Conservation (phyloP, 805 yeast genomes). For the Candida michaelii region DNA sequence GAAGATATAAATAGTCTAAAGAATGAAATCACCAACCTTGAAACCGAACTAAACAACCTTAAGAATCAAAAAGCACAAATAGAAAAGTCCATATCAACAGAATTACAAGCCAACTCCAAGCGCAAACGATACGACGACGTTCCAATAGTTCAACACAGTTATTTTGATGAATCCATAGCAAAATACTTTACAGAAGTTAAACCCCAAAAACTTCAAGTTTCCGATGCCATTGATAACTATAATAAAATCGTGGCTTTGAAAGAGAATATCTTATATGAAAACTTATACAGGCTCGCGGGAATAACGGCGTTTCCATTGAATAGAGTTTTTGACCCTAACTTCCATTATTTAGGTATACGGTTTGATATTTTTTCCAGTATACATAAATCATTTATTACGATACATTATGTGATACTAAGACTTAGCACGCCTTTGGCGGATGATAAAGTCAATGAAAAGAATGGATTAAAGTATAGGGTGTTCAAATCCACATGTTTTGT, state of each 20-base stretch:
- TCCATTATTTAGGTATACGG: constrained; percentile 45
- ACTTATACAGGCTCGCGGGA: constrained; percentile 48
- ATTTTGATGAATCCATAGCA: constrained; percentile 31
- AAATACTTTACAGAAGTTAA: constrained; percentile 18
- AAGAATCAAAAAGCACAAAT: neutral
- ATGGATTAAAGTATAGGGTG: neutral
- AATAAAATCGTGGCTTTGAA: constrained; percentile 16
- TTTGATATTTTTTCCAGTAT: constrained; percentile 41
- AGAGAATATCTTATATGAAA: constrained; percentile 44
- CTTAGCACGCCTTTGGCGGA: neutral
- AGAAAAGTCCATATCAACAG: constrained; percentile 1
- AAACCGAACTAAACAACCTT: constrained; percentile 2
- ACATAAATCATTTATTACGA: constrained; percentile 28
- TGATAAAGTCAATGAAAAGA: neutral
- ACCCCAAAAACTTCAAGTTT: neutral
- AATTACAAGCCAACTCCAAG: neutral
- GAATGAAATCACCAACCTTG: neutral
- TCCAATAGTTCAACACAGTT: constrained; percentile 24
- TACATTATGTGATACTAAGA: constrained; percentile 49
- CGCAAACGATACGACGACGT: constrained; percentile 7
- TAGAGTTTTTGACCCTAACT: constrained; percentile 25
- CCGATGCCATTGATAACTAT: constrained; percentile 7
- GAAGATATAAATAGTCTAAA: constrained; percentile 4
- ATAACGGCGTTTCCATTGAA: constrained; percentile 53
- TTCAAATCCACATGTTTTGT: constrained; percentile 8